Percentiles rank a stretch among this genome's conserved stretches.
These are phyloP conservation scores for Apiospora pterosperma DNA, from an alignment of 2,329 filamentous ascomycete species.

Conservation along the genomic window DNA sequence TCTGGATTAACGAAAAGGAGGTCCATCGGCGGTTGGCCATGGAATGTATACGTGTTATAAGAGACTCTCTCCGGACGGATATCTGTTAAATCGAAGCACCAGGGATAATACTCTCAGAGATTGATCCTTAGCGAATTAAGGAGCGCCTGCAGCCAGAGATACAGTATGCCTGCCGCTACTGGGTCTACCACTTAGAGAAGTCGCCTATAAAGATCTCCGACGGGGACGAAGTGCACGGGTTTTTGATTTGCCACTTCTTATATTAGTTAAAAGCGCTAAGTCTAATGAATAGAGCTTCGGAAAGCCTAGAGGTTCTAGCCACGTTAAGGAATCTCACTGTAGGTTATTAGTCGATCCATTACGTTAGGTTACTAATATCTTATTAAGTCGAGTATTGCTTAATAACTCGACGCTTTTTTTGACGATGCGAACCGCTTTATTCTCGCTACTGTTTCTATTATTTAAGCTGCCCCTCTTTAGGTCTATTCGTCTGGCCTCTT, in stretches of 20 bases:
- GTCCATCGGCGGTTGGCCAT: background rate
- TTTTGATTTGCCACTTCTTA: background rate
- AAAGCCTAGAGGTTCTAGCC: constrained; percentile 14
- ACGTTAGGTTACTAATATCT: background rate
- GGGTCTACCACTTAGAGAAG: background rate
- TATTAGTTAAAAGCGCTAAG: constrained; percentile 7
- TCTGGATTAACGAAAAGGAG: background rate
- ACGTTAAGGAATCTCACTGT: constrained; percentile 6
- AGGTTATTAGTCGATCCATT: background rate
- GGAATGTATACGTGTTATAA: background rate
- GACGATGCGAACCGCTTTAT: constrained; percentile 22
- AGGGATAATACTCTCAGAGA: background rate
- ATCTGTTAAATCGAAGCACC: background rate
- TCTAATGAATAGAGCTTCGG: constrained; percentile 22
- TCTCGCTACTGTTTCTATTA: constrained; percentile 18
- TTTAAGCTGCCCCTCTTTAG: constrained; percentile 27
- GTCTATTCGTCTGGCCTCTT: constrained; percentile 27
- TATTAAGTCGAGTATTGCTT: constrained; percentile 5
- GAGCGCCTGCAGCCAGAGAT: background rate
- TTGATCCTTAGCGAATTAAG: background rate
- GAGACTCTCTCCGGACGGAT: background rate
- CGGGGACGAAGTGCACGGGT: background rate
- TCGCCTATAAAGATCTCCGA: background rate
- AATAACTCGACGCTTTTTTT: constrained; percentile 14
- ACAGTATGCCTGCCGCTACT: background rate